These are phyloP conservation scores for Trichoderma atrobrunneum DNA, from an alignment of 2,329 filamentous ascomycete genomes.

Conservation along the genomic window DNA sequence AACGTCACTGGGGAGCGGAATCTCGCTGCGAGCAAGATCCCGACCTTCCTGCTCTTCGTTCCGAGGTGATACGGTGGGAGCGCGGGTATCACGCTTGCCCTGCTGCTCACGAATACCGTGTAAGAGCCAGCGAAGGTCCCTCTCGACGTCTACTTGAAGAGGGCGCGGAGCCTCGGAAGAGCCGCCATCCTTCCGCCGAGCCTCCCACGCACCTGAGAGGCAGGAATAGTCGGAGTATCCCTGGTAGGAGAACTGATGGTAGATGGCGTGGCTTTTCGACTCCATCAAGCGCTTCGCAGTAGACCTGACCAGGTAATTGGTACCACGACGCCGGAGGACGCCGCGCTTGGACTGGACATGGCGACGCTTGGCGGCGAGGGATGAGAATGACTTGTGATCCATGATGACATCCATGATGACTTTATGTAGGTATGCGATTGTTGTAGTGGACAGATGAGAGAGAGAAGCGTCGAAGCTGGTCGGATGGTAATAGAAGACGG, in stretches of 20 bases:
- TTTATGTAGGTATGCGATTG: slow-evolving; percentile 5
- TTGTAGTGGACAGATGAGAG: background rate
- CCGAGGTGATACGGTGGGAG: background rate
- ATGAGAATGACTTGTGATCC: slow-evolving; percentile 9
- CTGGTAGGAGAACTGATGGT: slow-evolving; percentile 15
- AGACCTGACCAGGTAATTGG: slow-evolving; percentile 33
- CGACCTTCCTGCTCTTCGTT: slow-evolving; percentile 32
- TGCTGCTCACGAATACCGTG: background rate
- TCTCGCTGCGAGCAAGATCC: slow-evolving; percentile 35
- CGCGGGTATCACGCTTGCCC: background rate
- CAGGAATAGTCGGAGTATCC: background rate
- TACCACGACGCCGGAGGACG: slow-evolving; percentile 22
- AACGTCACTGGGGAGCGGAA: slow-evolving; percentile 39
- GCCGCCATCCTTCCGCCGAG: background rate
- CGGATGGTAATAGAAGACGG: background rate
- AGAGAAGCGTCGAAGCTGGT: background rate
- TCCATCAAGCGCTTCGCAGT: slow-evolving; percentile 21
- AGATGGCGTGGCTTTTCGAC: slow-evolving; percentile 6
- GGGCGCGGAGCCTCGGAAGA: background rate
- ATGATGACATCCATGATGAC: slow-evolving; percentile 11
- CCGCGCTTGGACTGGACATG: slow-evolving; percentile 18
- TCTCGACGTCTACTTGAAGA: slow-evolving; percentile 15
- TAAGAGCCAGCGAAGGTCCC: slow-evolving; percentile 9
- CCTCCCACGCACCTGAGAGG: background rate
- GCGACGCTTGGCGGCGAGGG: slow-evolving; percentile 9